These are phyloP conservation scores for Uncinocarpus reesii DNA, from an alignment of 2,329 filamentous ascomycete genomes.

Conservation along the genomic window DNA sequence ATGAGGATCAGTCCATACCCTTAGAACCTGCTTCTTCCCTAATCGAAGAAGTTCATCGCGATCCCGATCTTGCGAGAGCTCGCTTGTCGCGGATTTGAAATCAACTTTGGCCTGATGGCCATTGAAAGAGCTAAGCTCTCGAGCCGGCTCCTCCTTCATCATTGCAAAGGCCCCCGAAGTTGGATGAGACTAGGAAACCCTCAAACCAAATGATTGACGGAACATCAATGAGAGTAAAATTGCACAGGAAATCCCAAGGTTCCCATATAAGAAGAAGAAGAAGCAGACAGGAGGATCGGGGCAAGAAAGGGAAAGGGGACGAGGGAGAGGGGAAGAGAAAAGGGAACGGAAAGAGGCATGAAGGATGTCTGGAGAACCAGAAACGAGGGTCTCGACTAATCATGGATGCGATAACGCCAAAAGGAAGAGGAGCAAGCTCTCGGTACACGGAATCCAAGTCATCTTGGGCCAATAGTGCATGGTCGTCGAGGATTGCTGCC, in stretches of 20 bases:
- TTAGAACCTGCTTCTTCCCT: slow-evolving; percentile 36
- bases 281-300: neutral
- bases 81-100: neutral
- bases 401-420: neutral
- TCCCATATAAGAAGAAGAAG: neutral
- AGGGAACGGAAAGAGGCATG: neutral
- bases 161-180: neutral
- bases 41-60: slow-evolving; percentile 30
- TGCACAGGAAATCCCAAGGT: neutral
- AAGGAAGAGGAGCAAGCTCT: neutral
- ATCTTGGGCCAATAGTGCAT: neutral
- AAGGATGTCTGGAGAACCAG: neutral
- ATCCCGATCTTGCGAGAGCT: slow-evolving; percentile 20
- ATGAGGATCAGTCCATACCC: slow-evolving; percentile 25
- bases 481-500: slow-evolving; percentile 1
- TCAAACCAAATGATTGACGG: neutral
- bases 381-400: slow-evolving; percentile 3
- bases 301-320: neutral
- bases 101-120: slow-evolving; percentile 8
- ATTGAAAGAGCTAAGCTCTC: slow-evolving; percentile 8
- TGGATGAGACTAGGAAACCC: neutral
- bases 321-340: neutral
- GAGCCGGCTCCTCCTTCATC: slow-evolving; percentile 5
- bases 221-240: slow-evolving; percentile 1
- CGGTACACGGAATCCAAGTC: slow-evolving; percentile 4